Evolutionary conservation across 73 alveolate genomes (phyloP).

Genomic region (Stentor coeruleus): DNA sequence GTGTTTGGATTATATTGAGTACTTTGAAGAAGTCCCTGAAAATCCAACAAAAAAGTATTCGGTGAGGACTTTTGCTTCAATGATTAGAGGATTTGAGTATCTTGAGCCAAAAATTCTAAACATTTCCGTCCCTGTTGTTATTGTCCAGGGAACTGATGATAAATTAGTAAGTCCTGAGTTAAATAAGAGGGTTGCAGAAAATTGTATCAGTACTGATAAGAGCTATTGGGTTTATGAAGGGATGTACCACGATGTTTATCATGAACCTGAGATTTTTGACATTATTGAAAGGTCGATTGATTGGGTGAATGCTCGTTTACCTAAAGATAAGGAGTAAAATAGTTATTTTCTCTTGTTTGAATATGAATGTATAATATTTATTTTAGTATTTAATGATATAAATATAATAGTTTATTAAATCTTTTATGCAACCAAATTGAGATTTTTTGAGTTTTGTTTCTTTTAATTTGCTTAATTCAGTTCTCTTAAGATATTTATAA

Average conservation of each 20-base stretch:
- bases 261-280: conserved; percentile 1
- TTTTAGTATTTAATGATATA: no score
- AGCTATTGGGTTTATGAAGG: not conserved
- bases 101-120: not conserved
- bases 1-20: not conserved
- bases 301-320: not conserved
- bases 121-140: conserved; percentile 2
- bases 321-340: no score
- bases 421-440: no score
- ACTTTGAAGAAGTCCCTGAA: conserved; percentile 8
- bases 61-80: not conserved
- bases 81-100: not conserved
- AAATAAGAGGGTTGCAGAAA: not conserved
- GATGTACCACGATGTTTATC: not conserved
- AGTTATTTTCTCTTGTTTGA: no score
- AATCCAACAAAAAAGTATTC: not conserved
- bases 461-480: no score
- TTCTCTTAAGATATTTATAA: no score
- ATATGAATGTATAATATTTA: no score
- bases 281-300: not conserved
- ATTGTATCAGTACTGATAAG: not conserved
- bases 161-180: not conserved
- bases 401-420: no score
- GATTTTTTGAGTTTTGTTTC: no score
- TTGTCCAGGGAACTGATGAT: conserved; percentile 14